These are phyloP conservation scores for Aspergillus conjunctus DNA, from an alignment of 495 filamentous ascomycete species.

Conservation along the genomic window DNA sequence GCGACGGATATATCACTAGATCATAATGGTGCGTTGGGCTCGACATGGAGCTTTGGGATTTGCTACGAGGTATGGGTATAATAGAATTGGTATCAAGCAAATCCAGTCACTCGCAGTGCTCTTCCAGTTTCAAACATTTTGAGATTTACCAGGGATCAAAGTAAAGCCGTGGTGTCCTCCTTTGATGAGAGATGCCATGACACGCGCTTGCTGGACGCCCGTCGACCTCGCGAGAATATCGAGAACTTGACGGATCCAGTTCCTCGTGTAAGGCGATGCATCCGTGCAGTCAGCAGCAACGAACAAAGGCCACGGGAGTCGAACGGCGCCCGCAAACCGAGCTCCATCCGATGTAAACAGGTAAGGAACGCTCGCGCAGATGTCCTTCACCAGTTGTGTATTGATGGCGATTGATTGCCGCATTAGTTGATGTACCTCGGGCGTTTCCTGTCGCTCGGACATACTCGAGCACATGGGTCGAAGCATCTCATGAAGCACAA, in stretches of 20 bases:
- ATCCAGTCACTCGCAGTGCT: too few species aligned
- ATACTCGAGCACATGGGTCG: slow-evolving; percentile 5
- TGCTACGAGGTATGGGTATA: too few species aligned
- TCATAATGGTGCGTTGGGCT: too few species aligned
- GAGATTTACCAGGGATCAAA: neutral
- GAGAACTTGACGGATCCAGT: slow-evolving; percentile 16
- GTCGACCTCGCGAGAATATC: slow-evolving; percentile 12
- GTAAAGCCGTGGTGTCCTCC: neutral
- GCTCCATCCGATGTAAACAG: slow-evolving; percentile 16
- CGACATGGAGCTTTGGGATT: too few species aligned
- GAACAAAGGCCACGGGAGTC: slow-evolving; percentile 26
- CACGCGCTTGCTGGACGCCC: slow-evolving; percentile 17
- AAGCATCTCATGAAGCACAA: slow-evolving; percentile 22
- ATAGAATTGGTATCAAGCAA: too few species aligned
- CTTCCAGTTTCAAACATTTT: neutral
- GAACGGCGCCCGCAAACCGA: slow-evolving; percentile 15
- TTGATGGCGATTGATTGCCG: slow-evolving; percentile 11
- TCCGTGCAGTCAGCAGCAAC: slow-evolving; percentile 14
- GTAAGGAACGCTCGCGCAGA: slow-evolving; percentile 24
- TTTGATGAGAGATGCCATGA: slow-evolving; percentile 12
- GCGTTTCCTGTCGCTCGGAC: neutral
- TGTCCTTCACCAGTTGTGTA: slow-evolving; percentile 19
- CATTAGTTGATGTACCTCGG: slow-evolving; percentile 12
- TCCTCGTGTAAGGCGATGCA: neutral
- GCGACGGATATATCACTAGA: too few species aligned